Evolutionary conservation across 164 flowering plant genomes (phyloP), one percentile per base, ranked within the genome.

Genomic region (Aristolochia fimbriata): DNA sequence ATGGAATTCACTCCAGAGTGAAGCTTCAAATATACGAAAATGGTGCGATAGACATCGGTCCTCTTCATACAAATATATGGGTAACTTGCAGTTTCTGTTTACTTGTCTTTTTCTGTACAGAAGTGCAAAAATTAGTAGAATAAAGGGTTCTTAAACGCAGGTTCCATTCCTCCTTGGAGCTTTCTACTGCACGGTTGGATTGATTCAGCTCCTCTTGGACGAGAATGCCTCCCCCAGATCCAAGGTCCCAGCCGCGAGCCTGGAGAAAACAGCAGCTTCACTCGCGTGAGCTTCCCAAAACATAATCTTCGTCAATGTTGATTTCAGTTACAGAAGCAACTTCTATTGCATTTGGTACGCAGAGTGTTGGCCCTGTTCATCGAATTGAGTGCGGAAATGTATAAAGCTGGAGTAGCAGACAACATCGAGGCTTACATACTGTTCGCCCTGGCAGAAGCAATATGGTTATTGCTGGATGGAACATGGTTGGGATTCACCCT

Each of bases 1-100:
- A 88, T 71, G 96, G 92, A 30, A 70, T 91, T 47, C 98, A 91
- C 66, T 88, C 98, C 1, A 73, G 91, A 61, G 96, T 88, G 1
- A 62, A 76, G 62, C 91, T 91, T 41, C 84, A 78, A 24, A 74
- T 66, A 0, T 91, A 88, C 71, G 80, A 83, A 71, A 83, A 66
- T 60, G 96, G 96, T 25, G 70, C 98, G 0, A 64, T 91, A 25
- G 70, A 81, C 55, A 68, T 91, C 20, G 96, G 98, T 33, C 91
- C 87, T 14, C 82, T 91, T 60, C 96, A 85, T 76, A 81, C 96
- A 5, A 83, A 86, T 65, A 77, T 86, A 58, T 86, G 88, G 92
- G 97, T 85, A 68, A 41, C 23, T 4, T 33, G 6, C 19, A 10
- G 5, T 59, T 47, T 7, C 8, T 15, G 22, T 20, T 25, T 19